Evolutionary conservation across 2,329 filamentous ascomycete genomes (phyloP), one percentile per base, ranked within the genome.

Genomic region (Hortaea werneckii): DNA sequence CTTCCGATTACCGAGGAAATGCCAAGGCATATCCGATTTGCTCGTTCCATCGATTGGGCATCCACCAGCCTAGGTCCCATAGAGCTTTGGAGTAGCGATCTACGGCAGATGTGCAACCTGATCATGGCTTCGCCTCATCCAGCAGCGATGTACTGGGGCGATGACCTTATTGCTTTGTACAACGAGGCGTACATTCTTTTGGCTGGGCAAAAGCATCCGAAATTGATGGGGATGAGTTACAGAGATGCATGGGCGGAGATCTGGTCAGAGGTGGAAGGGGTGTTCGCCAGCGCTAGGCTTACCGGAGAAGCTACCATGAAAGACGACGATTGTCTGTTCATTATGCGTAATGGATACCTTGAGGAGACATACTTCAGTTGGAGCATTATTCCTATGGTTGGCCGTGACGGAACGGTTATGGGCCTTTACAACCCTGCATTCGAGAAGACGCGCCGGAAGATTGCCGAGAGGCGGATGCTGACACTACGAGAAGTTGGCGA

Each of bases 281-380:
- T 85, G 0, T 85, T 92, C 52, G 70, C 75, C 12, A 79, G 71
- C 49, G 86, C 85, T 0, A 77, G 75, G 62, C 65, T 76, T 35
- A 83, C 80, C 4, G 87, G 85, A 0, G 81, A 88, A 65, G 83
- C 85, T 0, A 87, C 82, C 0, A 86, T 89, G 83, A 90, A 88
- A 62, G 81, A 89, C 53, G 86, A 92, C 55, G 84, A 90, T 51
- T 79, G 79, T 46, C 69, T 90, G 1, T 87, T 88, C 56, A 75
- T 92, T 29, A 71, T 75, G 40, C 77, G 86, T 6, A 77, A 79
- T 51, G 78, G 80, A 1, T 87, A 77, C 50, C 65, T 87, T 1
- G 85, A 94, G 63, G 86, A 92, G 59, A 80, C 83, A 0, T 90
- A 85, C 59, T 90, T 90, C 61, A 85, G 82, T 9, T 90, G 85